Evolutionary conservation across 2,329 filamentous ascomycete genomes (phyloP).

Genomic region (Dactylella cylindrospora): DNA sequence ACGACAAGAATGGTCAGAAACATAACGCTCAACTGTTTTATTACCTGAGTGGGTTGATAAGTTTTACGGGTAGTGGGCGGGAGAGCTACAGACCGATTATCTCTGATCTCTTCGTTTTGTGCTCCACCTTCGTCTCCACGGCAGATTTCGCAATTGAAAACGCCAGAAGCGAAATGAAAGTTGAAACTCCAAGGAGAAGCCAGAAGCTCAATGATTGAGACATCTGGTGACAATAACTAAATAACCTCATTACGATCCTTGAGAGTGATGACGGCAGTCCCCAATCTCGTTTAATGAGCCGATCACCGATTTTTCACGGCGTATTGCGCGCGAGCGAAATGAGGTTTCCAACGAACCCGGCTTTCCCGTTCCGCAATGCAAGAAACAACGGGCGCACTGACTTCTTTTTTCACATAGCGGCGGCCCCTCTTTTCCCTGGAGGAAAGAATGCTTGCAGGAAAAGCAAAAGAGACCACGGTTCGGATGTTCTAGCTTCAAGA

Average conservation of each 20-base stretch:
- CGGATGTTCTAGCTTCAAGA: too few relatives aligned
- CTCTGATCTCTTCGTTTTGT: not conserved
- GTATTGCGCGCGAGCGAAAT: conserved; percentile 36
- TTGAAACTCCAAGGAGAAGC: not conserved
- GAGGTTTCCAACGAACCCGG: conserved; percentile 21
- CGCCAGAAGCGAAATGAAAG: conserved; percentile 41
- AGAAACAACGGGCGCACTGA: conserved; percentile 44
- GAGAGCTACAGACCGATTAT: conserved; percentile 40
- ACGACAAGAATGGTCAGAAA: too few relatives aligned
- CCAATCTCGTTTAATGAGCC: conserved; percentile 27
- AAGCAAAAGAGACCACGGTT: too few relatives aligned
- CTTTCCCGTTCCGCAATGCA: conserved; percentile 44
- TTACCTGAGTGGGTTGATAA: conserved; percentile 20
- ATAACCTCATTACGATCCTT: not conserved
- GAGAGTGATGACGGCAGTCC: conserved; percentile 34
- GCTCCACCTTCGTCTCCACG: conserved; percentile 27
- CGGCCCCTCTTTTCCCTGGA: conserved; percentile 41
- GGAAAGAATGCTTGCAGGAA: too few relatives aligned
- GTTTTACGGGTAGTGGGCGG: conserved; percentile 21
- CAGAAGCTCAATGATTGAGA: too few relatives aligned
- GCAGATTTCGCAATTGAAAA: conserved; percentile 38
- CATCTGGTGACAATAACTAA: too few relatives aligned
- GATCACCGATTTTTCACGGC: conserved; percentile 40
- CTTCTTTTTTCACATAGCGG: conserved; percentile 12
- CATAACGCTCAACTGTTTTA: conserved; percentile 2